Base-by-base conservation (phyloP, 1,284 basidiomycete species). In the Xerocomus nothofagi region DNA sequence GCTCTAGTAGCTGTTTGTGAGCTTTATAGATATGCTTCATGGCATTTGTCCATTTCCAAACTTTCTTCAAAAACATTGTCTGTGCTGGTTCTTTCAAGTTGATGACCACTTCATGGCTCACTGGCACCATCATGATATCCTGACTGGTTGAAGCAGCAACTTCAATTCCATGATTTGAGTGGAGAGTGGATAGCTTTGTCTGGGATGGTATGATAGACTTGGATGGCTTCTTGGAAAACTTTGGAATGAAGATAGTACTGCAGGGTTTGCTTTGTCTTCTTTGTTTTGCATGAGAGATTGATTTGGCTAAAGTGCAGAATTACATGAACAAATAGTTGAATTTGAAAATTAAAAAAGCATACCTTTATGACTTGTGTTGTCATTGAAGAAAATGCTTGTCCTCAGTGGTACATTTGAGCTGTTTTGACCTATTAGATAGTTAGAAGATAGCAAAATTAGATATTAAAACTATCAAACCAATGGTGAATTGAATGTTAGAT, bases 31-130 rank as follows among this genome's bases (percentile, higher is more conserved):
- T 49, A 3, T 32, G 1, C 5, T 43, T 12, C 8, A 69, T 5
- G 18, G 26, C 29, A 14, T 43, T 7, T 30, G 21, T 21, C 62
- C 66, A 64, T 1, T 3, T 1, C 7, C 51, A 48, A 32, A 62
- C 31, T 8, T 3, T 47, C n/a, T n/a, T 3, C 9, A 52, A 6
- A 26, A 23, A 45, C 18, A 8, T 8, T 15, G 3, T 0, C 0
- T 24, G 18, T 14, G 4, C 6, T 29, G 10, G 6, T 11, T 2
- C 2, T 23, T n/a, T n/a, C n/a, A 27, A 11, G 26, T 6, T 24
- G 15, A 15, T 32, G 3, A 3, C 0, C 4, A 17, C n/a, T n/a
- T n/a, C 5, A 14, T 50, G n/a, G 9, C 29, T 37, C 4, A 11
- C 1, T 14, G n/a, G n/a, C n/a, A n/a, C n/a, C n/a, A n/a, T n/a